These are phyloP conservation scores for Paspalum notatum DNA, from an alignment of 176 grass and related monocot genomes.

Conservation along the genomic window DNA sequence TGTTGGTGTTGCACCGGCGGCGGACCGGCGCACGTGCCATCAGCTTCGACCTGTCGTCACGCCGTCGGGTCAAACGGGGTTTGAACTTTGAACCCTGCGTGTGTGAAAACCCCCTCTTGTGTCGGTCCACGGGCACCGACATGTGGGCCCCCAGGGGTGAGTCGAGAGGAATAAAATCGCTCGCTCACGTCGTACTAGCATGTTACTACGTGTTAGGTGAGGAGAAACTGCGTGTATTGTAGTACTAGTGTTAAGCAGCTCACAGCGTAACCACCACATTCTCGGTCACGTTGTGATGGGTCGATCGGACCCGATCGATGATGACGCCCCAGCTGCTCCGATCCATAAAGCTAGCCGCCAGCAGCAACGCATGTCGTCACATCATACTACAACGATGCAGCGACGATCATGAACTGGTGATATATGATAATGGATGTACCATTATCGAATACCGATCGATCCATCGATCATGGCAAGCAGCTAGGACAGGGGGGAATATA, in stretches of 20 bases:
- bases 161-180: background rate
- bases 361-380: background rate
- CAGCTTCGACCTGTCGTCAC: background rate
- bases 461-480: no score
- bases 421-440: conserved; percentile 6
- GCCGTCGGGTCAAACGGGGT: background rate
- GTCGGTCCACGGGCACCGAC: conserved; percentile 33
- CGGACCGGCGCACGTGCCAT: conserved; percentile 32
- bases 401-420: no score
- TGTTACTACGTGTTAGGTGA: conserved; percentile 6
- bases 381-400: conserved; percentile 1
- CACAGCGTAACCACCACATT: conserved; percentile 53
- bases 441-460: no score
- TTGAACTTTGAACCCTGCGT: background rate
- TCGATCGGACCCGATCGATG: no score
- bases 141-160: background rate
- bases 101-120: background rate
- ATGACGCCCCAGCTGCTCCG: background rate
- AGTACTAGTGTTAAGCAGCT: background rate
- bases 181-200: background rate
- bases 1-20: background rate
- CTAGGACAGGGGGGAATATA: no score
- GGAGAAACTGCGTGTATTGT: background rate
- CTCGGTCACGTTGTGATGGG: conserved; percentile 21
- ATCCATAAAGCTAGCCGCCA: background rate